Evolutionary conservation across 2,329 filamentous ascomycete genomes (phyloP), one percentile per base, ranked within the genome.

Genomic region (Xylariaceae sp.): DNA sequence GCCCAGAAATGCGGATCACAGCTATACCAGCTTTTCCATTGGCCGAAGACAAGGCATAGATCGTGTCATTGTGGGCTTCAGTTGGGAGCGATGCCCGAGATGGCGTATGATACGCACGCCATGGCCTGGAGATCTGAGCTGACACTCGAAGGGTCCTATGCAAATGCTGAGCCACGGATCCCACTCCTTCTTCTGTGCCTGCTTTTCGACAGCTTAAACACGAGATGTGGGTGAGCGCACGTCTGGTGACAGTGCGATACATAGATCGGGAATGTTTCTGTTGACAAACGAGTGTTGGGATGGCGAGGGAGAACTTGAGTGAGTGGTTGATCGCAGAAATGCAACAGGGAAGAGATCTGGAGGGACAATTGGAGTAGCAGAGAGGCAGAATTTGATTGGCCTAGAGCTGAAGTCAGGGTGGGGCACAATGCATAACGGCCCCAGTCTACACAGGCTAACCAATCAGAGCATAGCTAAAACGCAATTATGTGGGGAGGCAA

Each of bases 41-140:
- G 0, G 90, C 91, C 0, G 92, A 95, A 0, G 93, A 97, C 0
- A 97, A 77, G 0, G 94, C 94, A 73, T 96, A 97, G 56, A 99
- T 96, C 1, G 93, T 97, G 59, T 84, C 80, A 67, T 77, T 69
- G 50, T 65, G 64, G 2, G 49, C 58, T 18, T 57, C 53, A 30
- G 59, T 47, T 17, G 53, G 53, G 8, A 60, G 47, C 35, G 56
- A 47, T 17, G 37, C 49, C 30, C 42, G 57, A 39, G 48, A 45
- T 13, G 61, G 51, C 47, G 39, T 53, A 15, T 56, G 54, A 57
- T 56, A 55, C 15, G 56, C 35, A 34, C 49, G 42, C 47, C 58
- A 56, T 37, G 53, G 49, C 45, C n/a, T 56, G 35, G 37, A 47
- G 51, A 47, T 55, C 17, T 56, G 34, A 23, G 51, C 52, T 52